A percentile compares a stretch with the other conserved stretches of the same genome.
These are phyloP conservation scores for Aureobasidium sp. DNA, from an alignment of 2,329 filamentous ascomycete species.

Conservation along the genomic window DNA sequence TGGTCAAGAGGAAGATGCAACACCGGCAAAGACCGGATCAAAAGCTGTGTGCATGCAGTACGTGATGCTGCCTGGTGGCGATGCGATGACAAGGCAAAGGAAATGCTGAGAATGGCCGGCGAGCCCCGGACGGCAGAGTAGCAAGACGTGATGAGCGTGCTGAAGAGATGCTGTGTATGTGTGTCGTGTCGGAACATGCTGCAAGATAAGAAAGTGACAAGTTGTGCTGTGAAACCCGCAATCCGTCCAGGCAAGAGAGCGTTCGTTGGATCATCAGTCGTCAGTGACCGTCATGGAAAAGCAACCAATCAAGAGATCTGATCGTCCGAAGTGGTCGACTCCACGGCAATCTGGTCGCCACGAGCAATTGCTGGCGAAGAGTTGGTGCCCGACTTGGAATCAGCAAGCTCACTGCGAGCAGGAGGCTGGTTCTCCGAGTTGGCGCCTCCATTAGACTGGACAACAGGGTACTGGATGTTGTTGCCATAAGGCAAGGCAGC, in stretches of 20 bases:
- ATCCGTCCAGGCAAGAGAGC: not conserved
- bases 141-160: not conserved
- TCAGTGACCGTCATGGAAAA: not conserved
- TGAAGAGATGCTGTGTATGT: slow-evolving; percentile 10
- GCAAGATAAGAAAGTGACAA: slow-evolving; percentile 6
- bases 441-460: not conserved
- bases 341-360: slow-evolving; percentile 13
- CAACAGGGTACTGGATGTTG: slow-evolving; percentile 18
- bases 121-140: not conserved
- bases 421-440: slow-evolving; percentile 16
- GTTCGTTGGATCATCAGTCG: slow-evolving; percentile 1
- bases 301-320: not conserved
- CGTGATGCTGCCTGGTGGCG: not conserved
- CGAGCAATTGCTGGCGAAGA: slow-evolving; percentile 14
- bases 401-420: slow-evolving; percentile 7
- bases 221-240: not conserved
- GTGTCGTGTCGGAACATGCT: not conserved
- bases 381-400: slow-evolving; percentile 7
- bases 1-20: not conserved
- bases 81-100: not conserved
- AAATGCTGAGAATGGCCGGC: not conserved
- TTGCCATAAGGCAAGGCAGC: slow-evolving; percentile 22
- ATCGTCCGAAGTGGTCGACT: slow-evolving; percentile 1
- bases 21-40: not conserved
- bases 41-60: slow-evolving; percentile 5